Evolutionary conservation across 129 eudicot genomes (phyloP), one percentile per base, ranked within the genome.

Genomic region (Heracleum sosnowskyi): DNA sequence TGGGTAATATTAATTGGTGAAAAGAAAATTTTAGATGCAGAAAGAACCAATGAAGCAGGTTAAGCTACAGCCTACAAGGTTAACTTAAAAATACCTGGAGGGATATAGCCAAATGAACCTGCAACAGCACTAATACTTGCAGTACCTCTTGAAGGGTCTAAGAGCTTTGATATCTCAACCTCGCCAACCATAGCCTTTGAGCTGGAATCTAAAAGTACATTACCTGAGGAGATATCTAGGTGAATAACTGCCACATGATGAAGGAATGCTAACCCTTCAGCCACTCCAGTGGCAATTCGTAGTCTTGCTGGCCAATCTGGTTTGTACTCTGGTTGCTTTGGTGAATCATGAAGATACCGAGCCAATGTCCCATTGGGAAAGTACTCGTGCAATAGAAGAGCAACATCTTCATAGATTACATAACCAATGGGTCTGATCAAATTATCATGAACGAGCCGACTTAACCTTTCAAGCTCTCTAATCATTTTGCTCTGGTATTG

Each of bases 111-210:
- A 55, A 92, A 96, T 36, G 99, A 96, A 78, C 99, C 99, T 10
- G 99, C 99, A 86, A 96, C 99, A 17, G 99, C 97, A 62, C 99
- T 96, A 57, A 96, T 96, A 71, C 99, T 96, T 53, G 97, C 99
- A 0, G 99, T 96, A 41, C 97, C 99, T 70, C 99, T 89, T 12
- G 97, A 92, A 26, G 99, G 97, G 69, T 96, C 99, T 39, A 96
- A 87, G 33, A 96, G 97, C 87, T 92, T 92, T 8, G 99, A 96
- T 79, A 96, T 92, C 82, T 96, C 99, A 66, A 96, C 90, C 86
- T 96, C 97, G 45, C 97, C 91, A 73, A 92, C 89, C 89, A 93
- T 73, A 2, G 99, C 92, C 78, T 84, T 90, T 44, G 80, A 85
- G 80, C 88, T 81, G 13, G 95, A 88, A 83, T 90, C 99, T 29